Evolutionary conservation across 768 basidiomycete species (phyloP).

Genomic region (Pleurotus djamor): DNA sequence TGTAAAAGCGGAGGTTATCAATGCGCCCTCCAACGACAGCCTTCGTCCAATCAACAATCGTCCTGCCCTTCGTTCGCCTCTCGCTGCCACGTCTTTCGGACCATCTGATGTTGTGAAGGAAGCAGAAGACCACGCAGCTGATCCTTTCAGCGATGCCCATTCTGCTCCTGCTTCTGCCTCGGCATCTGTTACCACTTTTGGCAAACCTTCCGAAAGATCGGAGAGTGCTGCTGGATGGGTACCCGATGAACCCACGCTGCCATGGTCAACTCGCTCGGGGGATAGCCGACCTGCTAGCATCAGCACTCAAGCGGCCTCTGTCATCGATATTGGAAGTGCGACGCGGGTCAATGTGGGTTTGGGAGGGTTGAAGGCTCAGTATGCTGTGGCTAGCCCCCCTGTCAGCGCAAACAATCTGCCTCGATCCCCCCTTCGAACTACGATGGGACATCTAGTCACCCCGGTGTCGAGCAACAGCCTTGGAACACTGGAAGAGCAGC

Average conservation of each 20-base stretch:
- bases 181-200: conserved; percentile 39
- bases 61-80: conserved; percentile 57
- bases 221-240: conserved; percentile 29
- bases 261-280: conserved; percentile 34
- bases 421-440: conserved; percentile 53
- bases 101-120: conserved; percentile 63
- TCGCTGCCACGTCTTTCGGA: conserved; percentile 70
- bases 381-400: conserved; percentile 12
- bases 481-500: conserved; percentile 59
- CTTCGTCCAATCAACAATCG: conserved; percentile 40
- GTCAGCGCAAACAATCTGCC: conserved; percentile 31
- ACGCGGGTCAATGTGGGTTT: conserved; percentile 68
- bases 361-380: conserved; percentile 22
- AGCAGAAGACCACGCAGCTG: conserved; percentile 45
- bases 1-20: conserved; percentile 78
- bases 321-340: conserved; percentile 60
- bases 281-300: conserved; percentile 59
- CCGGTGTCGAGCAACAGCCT: conserved; percentile 33
- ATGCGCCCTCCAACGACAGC: conserved; percentile 42
- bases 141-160: conserved; percentile 71
- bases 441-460: conserved; percentile 60
- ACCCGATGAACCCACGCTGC: conserved; percentile 33
- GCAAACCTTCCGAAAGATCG: conserved; percentile 20
- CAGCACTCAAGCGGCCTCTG: conserved; percentile 59
- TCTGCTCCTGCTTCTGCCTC: conserved; percentile 38